Conservation (phyloP, 768 basidiomycete genomes). For the Cyclocybe cylindracea region DNA sequence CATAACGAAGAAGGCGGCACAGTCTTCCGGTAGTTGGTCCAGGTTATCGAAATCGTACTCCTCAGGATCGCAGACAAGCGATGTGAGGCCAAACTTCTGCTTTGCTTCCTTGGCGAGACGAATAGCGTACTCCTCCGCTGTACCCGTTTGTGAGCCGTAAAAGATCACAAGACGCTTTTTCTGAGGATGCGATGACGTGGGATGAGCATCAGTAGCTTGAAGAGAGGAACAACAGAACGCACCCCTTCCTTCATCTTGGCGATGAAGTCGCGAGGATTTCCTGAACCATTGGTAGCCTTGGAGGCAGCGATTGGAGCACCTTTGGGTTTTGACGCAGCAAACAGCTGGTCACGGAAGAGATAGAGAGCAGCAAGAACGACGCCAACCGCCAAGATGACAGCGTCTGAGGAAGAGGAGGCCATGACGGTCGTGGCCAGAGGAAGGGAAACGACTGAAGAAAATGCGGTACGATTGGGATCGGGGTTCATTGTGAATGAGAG, state of each 20-base stretch:
- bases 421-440: slow-evolving; percentile 49
- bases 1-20: slow-evolving; percentile 91
- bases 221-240: slow-evolving; percentile 32
- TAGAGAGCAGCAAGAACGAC: slow-evolving; percentile 76
- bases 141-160: slow-evolving; percentile 98
- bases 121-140: slow-evolving; percentile 97
- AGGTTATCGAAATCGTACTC: slow-evolving; percentile 99
- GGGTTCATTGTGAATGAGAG: slow-evolving; percentile 27
- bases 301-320: slow-evolving; percentile 42
- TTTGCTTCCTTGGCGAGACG: slow-evolving; percentile 98
- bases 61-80: slow-evolving; percentile 96
- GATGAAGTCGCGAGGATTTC: slow-evolving; percentile 93
- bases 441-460: slow-evolving; percentile 39
- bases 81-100: slow-evolving; percentile 91
- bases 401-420: slow-evolving; percentile 66
- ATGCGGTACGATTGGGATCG: slow-evolving; percentile 36
- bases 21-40: slow-evolving; percentile 86
- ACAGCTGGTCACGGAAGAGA: slow-evolving; percentile 83
- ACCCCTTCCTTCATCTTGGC: slow-evolving; percentile 94
- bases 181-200: slow-evolving; percentile 40
- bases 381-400: slow-evolving; percentile 71
- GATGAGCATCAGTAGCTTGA: slow-evolving; percentile 4
- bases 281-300: slow-evolving; percentile 62
- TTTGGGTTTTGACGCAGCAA: slow-evolving; percentile 67
- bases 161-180: slow-evolving; percentile 98